phyloP scores from a whole-genome alignment of 164 flowering plant species.

The Stephania japonica region DNA sequence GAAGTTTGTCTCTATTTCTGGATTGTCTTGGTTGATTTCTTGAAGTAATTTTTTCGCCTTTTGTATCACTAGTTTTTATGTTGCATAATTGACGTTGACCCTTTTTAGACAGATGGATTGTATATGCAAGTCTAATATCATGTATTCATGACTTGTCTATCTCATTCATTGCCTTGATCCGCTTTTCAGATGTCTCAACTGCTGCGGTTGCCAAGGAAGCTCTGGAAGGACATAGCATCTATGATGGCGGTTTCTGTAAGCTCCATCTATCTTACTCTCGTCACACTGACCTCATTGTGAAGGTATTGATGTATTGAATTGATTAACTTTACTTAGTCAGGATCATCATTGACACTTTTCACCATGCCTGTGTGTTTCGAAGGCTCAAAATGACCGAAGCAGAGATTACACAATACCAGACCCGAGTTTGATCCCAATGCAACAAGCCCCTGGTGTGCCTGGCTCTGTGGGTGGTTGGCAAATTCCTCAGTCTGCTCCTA shows the following conservation, averaged over 20 bases:
- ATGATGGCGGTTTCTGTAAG: slow-evolving; percentile 99
- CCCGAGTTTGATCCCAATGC: slow-evolving; percentile 37
- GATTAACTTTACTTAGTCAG: background rate
- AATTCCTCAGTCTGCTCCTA: slow-evolving; percentile 35
- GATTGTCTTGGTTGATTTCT: background rate
- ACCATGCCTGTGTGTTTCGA: background rate
- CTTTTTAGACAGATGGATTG: background rate
- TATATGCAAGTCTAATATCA: background rate
- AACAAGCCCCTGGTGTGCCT: slow-evolving; percentile 33
- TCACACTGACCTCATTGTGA: slow-evolving; percentile 98
- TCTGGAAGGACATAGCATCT: slow-evolving; percentile 92
- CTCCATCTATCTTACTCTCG: slow-evolving; percentile 99
- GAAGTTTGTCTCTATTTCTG: background rate
- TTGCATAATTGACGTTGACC: background rate
- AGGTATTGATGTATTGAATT: slow-evolving; percentile 42
- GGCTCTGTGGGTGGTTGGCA: slow-evolving; percentile 41
- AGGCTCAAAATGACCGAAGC: slow-evolving; percentile 81
- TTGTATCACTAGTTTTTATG: background rate
- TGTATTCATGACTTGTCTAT: background rate
- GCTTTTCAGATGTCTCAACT: slow-evolving; percentile 53
- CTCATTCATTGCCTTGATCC: background rate
- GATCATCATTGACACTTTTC: background rate
- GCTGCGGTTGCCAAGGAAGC: slow-evolving; percentile 80
- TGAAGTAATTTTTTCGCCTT: background rate
- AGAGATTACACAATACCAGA: slow-evolving; percentile 74